These are phyloP conservation scores for Colletotrichum sp. DNA, from an alignment of 2,329 filamentous ascomycete species.

Conservation along the genomic window DNA sequence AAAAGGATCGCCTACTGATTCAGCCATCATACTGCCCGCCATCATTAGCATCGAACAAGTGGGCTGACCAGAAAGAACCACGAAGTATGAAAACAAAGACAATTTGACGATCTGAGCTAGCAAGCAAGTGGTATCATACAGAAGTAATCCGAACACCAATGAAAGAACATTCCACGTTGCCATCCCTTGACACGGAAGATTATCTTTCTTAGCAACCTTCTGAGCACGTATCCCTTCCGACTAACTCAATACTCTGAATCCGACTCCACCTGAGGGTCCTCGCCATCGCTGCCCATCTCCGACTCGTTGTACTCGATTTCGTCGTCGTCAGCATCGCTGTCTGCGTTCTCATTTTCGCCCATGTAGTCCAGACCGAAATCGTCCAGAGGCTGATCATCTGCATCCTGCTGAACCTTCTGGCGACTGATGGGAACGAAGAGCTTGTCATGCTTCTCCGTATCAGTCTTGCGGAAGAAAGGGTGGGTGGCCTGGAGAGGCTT, in stretches of 20 bases:
- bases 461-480: constrained; percentile 51
- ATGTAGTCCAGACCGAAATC: constrained; percentile 13
- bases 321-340: constrained; percentile 14
- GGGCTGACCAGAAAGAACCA: not conserved
- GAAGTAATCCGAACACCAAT: not conserved
- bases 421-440: not conserved
- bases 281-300: not conserved
- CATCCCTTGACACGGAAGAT: not conserved
- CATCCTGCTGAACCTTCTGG: not conserved
- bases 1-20: not conserved
- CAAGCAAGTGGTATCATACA: not conserved
- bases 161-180: not conserved
- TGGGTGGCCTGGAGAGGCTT: constrained; percentile 52
- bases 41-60: not conserved
- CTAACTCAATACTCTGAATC: not conserved
- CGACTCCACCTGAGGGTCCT: not conserved
- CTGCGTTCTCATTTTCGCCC: constrained; percentile 8
- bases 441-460: constrained; percentile 11
- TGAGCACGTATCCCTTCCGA: not conserved
- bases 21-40: not conserved
- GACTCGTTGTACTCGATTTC: constrained; percentile 21
- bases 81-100: not conserved
- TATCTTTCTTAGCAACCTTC: not conserved
- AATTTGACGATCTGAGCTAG: not conserved
- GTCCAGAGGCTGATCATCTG: not conserved